These are phyloP conservation scores for Suillus clintonianus DNA, from an alignment of 768 basidiomycete genomes.

Conservation along the genomic window DNA sequence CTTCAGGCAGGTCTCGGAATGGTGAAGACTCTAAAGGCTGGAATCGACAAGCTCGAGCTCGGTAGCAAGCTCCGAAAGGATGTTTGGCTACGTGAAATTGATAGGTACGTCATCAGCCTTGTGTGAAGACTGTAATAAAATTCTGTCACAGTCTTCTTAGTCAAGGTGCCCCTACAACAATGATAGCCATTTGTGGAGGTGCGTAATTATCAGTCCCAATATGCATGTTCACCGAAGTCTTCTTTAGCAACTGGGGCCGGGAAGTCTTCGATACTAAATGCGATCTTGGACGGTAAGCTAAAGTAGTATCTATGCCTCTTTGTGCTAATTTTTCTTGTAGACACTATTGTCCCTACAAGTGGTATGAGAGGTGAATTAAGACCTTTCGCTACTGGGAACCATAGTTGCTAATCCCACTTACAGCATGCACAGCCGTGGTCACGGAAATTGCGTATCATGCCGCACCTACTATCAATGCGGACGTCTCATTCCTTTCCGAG, in stretches of 20 bases:
- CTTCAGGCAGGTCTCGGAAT: conserved; percentile 53
- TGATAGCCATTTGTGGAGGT: conserved; percentile 71
- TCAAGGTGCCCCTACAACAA: conserved; percentile 54
- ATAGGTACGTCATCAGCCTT: conserved; percentile 34
- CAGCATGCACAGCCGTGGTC: conserved; percentile 68
- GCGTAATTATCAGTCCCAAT: conserved; percentile 1
- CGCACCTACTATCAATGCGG: conserved; percentile 56
- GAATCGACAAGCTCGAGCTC: conserved; percentile 45
- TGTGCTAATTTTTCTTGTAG: conserved; percentile 24
- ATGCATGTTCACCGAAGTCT: background rate
- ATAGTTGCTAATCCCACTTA: background rate
- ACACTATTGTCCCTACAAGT: conserved; percentile 65
- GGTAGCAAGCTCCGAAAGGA: conserved; percentile 59
- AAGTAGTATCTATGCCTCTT: conserved; percentile 2
- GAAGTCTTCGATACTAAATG: conserved; percentile 63
- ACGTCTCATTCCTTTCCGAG: conserved; percentile 58
- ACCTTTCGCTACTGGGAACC: background rate
- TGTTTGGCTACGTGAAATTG: conserved; percentile 58
- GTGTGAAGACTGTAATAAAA: background rate
- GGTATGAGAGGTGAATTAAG: conserved; percentile 56
- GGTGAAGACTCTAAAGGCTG: conserved; percentile 49
- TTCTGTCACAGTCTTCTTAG: conserved; percentile 41
- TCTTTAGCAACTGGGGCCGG: conserved; percentile 59
- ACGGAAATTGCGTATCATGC: conserved; percentile 61
- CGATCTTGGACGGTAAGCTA: conserved; percentile 54